Base-by-base conservation (phyloP, 345 rosid genomes). In the Pelargonium nanum region DNA sequence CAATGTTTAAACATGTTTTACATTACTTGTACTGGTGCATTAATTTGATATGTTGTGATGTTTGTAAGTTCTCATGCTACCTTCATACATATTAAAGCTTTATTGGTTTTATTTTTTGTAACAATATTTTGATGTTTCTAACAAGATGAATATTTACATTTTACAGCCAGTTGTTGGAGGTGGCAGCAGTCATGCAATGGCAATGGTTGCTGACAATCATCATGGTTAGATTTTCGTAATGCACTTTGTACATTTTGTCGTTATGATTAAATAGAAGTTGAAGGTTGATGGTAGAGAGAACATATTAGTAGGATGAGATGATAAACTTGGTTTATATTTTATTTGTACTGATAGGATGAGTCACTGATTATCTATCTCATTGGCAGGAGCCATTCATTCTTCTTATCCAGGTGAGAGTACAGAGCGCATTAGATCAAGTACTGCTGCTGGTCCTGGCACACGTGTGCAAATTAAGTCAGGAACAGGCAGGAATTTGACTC, bases 111-210 rank as follows among this genome's bases (percentile, higher is more conserved):
- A n/a, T n/a, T n/a, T n/a, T n/a, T n/a, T n/a, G n/a, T n/a, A n/a
- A 53, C 20, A 13, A 63, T 68, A 48, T 22, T 70, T 61, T 68
- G 70, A 77, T 71, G 60, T 67, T 24, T n/a, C 66, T 63, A 50
- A 40, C 16, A 40, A 40, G 48, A 40, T 40, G 48, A 55, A 55
- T 22, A 13, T 19, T 57, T 59, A 2, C 52, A 53, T 25, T 69
- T 63, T 21, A 26, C 89, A 88, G 96, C 83, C 85, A 24, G 74
- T 76, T 73, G 77, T 85, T 57, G 96, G 83, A 50, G 83, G 81
- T 58, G 85, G 93, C 75, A 75, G 69, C 75, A 72, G 76, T 60
- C 89, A 72, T 73, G 85, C 75, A 22, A 69, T 72, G 65, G 79
- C 80, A 25, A 34, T 70, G 70, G 88, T 79, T 60, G 55, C 71